These are phyloP conservation scores for Garcia nutans DNA, from an alignment of 345 rosid species.

Conservation along the genomic window DNA sequence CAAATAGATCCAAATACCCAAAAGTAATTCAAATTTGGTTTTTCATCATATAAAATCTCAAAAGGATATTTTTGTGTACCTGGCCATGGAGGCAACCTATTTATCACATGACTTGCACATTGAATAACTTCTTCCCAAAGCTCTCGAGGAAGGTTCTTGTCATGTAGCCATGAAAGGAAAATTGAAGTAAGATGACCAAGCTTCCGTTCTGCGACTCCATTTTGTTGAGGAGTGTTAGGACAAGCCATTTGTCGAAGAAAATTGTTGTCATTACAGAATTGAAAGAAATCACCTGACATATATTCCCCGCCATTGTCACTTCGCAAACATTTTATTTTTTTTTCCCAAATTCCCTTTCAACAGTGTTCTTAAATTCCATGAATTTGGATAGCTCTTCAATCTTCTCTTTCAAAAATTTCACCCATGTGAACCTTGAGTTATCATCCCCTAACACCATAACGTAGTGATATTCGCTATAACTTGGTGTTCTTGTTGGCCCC, in stretches of 20 bases:
- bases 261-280: not conserved
- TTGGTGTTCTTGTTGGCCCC: not conserved
- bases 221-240: not conserved
- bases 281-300: not conserved
- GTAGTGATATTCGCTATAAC: not conserved
- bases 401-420: conserved; percentile 6
- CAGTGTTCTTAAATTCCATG: not conserved
- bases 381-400: not conserved
- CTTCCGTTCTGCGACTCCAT: not conserved
- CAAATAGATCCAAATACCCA: too few species aligned
- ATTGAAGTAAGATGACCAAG: not conserved
- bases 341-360: conserved; percentile 4
- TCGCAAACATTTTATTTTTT: conserved; percentile 3
- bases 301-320: not conserved
- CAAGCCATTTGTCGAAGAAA: not conserved
- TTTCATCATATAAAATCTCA: not conserved
- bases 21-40: not conserved
- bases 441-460: conserved; percentile 14
- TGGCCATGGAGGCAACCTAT: not conserved
- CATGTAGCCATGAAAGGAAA: not conserved
- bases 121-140: not conserved
- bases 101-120: not conserved
- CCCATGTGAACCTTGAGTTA: not conserved
- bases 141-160: not conserved
- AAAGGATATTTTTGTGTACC: not conserved